Evolutionary conservation across 1,284 basidiomycete genomes (phyloP).

Genomic region (Melanopsichium pennsylvanicum): DNA sequence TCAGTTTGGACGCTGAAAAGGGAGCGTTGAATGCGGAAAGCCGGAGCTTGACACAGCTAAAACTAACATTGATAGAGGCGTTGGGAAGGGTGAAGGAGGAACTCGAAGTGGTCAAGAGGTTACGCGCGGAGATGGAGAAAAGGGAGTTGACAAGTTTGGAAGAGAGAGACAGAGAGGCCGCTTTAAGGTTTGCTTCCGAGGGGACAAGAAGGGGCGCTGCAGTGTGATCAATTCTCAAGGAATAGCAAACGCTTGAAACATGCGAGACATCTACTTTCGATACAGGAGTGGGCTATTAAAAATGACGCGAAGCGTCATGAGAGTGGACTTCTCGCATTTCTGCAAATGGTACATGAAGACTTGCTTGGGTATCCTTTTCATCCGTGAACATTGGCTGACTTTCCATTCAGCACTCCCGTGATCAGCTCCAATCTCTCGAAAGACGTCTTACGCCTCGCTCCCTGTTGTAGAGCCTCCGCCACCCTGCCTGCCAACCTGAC

Average conservation of each 20-base stretch:
- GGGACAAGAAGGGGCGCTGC: slow-evolving; percentile 11
- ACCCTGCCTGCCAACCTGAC: slow-evolving; percentile 21
- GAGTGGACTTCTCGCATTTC: no score
- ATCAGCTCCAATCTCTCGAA: slow-evolving; percentile 36
- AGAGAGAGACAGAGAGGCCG: slow-evolving; percentile 22
- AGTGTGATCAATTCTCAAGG: not conserved
- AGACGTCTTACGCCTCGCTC: slow-evolving; percentile 29
- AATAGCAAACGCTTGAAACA: no score
- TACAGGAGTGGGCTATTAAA: no score
- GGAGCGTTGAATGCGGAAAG: slow-evolving; percentile 28
- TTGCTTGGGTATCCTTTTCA: slow-evolving; percentile 1
- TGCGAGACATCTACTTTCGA: no score
- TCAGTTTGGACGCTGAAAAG: slow-evolving; percentile 34
- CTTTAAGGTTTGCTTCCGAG: slow-evolving; percentile 12
- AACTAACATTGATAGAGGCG: slow-evolving; percentile 11
- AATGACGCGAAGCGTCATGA: no score
- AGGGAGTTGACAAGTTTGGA: slow-evolving; percentile 15
- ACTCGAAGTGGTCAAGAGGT: not conserved
- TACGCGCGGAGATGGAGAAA: not conserved
- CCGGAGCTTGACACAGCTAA: slow-evolving; percentile 14
- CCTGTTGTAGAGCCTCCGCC: slow-evolving; percentile 27
- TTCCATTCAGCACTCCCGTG: not conserved
- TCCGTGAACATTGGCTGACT: not conserved
- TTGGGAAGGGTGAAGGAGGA: slow-evolving; percentile 5
- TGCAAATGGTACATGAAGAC: no score